Evolutionary conservation across 176 grass and related monocot species (phyloP), one percentile per base, ranked within the genome.

Genomic region (Thinopyrum elongatum): DNA sequence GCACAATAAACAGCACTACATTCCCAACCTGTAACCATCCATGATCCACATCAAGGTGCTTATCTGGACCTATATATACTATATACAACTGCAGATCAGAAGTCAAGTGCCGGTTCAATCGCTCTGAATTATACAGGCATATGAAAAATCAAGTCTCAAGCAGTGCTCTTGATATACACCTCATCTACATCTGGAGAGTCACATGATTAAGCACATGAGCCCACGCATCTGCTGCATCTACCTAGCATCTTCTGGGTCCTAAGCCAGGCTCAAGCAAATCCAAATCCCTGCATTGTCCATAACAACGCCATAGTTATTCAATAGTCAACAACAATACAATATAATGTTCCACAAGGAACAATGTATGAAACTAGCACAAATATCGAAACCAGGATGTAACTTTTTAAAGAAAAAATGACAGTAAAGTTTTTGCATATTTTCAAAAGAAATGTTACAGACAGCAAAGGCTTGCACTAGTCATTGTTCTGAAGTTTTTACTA

Each of bases 151-250:
- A 39, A 39, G n/a, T 25, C 6, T 12, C 19, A 22, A 11, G 81
- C 28, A 70, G 67, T 70, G 49, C 49, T 84, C 22, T 8, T 65
- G 64, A 57, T 85, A 17, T 57, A 76, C 55, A 77, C 16, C 25
- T 65, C 63, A 44, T 85, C 17, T 57, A 76, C 55, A 77, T 79
- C 57, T 30, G 53, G 4, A 65, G 49, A 22, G 23, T 16, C 71
- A 38, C 73, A 85, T 82, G 86, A 44, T 42, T 38, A 36, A 88
- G 36, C n/a, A 63, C 64, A 55, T 33, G 88, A 78, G 30, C 30
- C 70, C 16, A 19, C 31, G 65, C 10, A 57, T 34, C 77, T 68
- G 34, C 38, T 76, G 25, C 41, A 65, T 28, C 44, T 30, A 64
- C 29, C 62, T 72, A 77, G 51, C 86, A 88, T 75, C 64, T 78